phyloP scores from a whole-genome alignment of 1,139 yeast genomes.

The Suhomyces bokatorum region DNA sequence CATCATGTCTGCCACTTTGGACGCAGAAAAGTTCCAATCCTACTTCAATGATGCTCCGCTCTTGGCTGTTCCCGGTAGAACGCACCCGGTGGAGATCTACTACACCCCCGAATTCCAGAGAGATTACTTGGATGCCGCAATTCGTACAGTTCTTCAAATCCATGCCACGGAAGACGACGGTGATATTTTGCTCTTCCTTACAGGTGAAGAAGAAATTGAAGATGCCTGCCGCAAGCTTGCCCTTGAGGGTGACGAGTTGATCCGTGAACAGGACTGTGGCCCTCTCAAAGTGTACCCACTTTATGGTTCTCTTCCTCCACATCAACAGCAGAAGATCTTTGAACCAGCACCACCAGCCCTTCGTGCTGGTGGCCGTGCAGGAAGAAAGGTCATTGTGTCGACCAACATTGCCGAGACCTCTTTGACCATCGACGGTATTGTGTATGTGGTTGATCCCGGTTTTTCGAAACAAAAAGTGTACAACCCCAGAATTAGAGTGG shows the following conservation, averaged over 20 bases:
- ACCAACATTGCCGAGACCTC: constrained; percentile 98
- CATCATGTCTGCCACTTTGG: constrained; percentile 96
- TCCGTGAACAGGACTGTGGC: constrained; percentile 87
- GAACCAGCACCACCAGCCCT: constrained; percentile 78
- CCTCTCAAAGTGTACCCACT: constrained; percentile 88
- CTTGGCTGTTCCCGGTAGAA: constrained; percentile 96
- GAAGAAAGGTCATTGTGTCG: constrained; percentile 90
- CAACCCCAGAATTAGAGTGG: constrained; percentile 95
- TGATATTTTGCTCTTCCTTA: constrained; percentile 81
- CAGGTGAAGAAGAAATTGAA: constrained; percentile 98
- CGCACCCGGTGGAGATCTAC: constrained; percentile 94
- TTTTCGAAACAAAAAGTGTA: constrained; percentile 95
- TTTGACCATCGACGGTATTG: constrained; percentile 95
- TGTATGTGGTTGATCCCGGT: constrained; percentile 96
- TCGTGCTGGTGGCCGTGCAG: constrained; percentile 75
- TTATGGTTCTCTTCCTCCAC: constrained; percentile 94
- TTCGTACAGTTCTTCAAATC: constrained; percentile 90
- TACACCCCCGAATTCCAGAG: constrained; percentile 96
- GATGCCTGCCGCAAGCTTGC: constrained; percentile 90
- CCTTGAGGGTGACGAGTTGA: constrained; percentile 83
- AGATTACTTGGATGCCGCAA: constrained; percentile 92
- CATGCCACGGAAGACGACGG: constrained; percentile 97
- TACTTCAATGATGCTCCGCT: constrained; percentile 92
- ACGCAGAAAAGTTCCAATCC: constrained; percentile 91
- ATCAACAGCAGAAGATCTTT: constrained; percentile 90